phyloP scores from a whole-genome alignment of 176 grass and related monocot genomes.

The Eremochloa ophiuroides region DNA sequence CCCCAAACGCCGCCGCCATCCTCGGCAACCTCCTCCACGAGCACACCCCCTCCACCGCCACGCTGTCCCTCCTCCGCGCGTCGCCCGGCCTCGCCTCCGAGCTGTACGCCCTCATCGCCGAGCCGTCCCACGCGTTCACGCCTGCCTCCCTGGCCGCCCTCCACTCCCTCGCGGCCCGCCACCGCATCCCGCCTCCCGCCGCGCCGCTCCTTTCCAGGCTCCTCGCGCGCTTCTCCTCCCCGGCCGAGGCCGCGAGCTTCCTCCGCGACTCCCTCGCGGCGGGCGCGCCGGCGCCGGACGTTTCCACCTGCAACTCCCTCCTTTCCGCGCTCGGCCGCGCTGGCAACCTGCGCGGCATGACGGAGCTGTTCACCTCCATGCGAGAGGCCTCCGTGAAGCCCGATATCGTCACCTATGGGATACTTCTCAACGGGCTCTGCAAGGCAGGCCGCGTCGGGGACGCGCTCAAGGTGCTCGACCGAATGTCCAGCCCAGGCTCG shows the following conservation, averaged over 20 bases:
- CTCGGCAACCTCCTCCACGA: constrained; percentile 33
- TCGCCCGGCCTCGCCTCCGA: constrained; percentile 9
- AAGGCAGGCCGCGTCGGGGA: constrained; percentile 46
- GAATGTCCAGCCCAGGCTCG: constrained; percentile 42
- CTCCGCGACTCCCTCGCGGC: constrained; percentile 46
- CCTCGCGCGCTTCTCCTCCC: constrained; percentile 28
- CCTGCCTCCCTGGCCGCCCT: constrained; percentile 22
- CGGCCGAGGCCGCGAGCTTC: constrained; percentile 36
- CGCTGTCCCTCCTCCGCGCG: constrained; percentile 20
- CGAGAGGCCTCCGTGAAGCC: constrained; percentile 16
- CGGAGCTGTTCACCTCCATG: constrained; percentile 49
- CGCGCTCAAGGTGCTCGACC: constrained; percentile 59
- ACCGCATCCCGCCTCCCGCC: constrained; percentile 37
- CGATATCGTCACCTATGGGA: constrained; percentile 39
- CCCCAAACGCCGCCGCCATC: constrained; percentile 1
- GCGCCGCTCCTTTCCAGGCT: constrained; percentile 38
- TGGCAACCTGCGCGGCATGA: constrained; percentile 40
- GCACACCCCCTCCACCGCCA: neutral
- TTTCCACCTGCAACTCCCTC: constrained; percentile 44
- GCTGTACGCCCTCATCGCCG: constrained; percentile 36
- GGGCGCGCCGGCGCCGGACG: constrained; percentile 33
- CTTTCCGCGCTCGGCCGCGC: constrained; percentile 38
- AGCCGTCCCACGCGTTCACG: neutral
- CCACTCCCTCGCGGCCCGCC: constrained; percentile 37
- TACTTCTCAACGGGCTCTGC: constrained; percentile 54